These are phyloP conservation scores for Neurospora sp. DNA, from an alignment of 495 filamentous ascomycete genomes.

Conservation along the genomic window DNA sequence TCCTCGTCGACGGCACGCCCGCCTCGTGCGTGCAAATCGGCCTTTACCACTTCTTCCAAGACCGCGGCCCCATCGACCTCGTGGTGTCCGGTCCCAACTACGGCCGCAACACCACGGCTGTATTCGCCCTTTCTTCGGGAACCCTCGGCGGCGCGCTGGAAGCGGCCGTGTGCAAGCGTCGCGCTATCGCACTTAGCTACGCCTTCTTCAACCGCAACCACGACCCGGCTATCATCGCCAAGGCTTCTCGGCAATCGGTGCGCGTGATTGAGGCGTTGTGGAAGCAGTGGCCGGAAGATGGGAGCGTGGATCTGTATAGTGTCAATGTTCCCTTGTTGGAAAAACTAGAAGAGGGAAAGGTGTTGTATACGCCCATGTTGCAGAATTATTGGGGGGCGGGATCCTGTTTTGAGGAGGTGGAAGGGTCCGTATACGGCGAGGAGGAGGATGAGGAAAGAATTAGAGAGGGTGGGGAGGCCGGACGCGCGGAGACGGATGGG, in stretches of 20 bases:
- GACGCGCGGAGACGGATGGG: conserved; percentile 19
- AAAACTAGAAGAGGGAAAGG: conserved; percentile 53
- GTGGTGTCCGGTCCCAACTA: conserved; percentile 92
- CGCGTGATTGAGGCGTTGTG: conserved; percentile 67
- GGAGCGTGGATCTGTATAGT: conserved; percentile 64
- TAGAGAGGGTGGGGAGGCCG: conserved; percentile 41
- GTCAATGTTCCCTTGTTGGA: conserved; percentile 79
- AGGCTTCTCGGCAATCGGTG: conserved; percentile 59
- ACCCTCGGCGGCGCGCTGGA: conserved; percentile 90
- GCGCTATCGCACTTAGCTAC: conserved; percentile 73
- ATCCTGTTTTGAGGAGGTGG: conserved; percentile 71
- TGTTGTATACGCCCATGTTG: conserved; percentile 72
- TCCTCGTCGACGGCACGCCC: conserved; percentile 81
- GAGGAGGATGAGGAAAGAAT: conserved; percentile 56
- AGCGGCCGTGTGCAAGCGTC: conserved; percentile 70
- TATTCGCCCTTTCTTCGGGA: conserved; percentile 82
- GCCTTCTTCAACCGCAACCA: conserved; percentile 78
- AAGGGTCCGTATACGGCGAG: conserved; percentile 47
- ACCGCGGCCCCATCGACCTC: conserved; percentile 68
- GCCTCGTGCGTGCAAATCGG: conserved; percentile 86
- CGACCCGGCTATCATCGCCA: conserved; percentile 65
- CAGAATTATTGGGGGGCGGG: conserved; percentile 77
- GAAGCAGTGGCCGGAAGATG: conserved; percentile 58
- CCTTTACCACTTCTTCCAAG: conserved; percentile 74
- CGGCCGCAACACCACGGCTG: conserved; percentile 83